Base-by-base conservation (phyloP, 1,284 basidiomycete genomes). In the Hemileia vastatrix region DNA sequence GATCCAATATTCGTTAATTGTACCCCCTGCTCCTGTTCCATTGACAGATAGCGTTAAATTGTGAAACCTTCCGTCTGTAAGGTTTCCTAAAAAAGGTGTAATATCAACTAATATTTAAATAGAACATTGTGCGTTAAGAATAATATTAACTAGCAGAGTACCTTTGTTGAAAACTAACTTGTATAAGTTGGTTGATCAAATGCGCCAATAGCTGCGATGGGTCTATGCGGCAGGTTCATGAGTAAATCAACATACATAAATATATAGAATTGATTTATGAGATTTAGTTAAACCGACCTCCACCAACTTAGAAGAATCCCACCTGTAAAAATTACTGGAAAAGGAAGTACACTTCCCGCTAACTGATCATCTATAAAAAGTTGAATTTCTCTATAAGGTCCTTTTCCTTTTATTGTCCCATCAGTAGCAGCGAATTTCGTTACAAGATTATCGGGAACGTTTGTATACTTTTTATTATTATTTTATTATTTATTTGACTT, bases 251-350 rank as follows among this genome's bases (percentile, higher is more conserved):
- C n/a, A n/a, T n/a, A n/a, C n/a, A n/a, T n/a, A n/a, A n/a, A n/a
- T n/a, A n/a, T n/a, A n/a, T n/a, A n/a, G n/a, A n/a, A n/a, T n/a
- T n/a, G n/a, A n/a, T n/a, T n/a, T n/a, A 36, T 4, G n/a, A 43
- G 36, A 13, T 18, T 15, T 19, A 55, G 27, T 9, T 23, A 61
- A 5, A 48, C 59, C 48, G 18, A 63, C 60, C 53, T 81, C 87
- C 87, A 90, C 47, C 84, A 80, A 1, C 82, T 79, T 0, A 86
- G 86, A 15, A 83, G 79, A 65, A 88, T 83, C 0, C 86, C 87
- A n/a, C 87, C 87, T 0, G 87, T 90, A 69, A 88, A 90, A 44
- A 89, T 83, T 31, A 86, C 83, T 2, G 85, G 82, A 67, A 86
- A 90, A 6, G 88, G 88, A 73, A 86, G 85, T 1, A 81, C 86